A percentile compares a stretch with the other conserved stretches of the same genome.
These are phyloP conservation scores for Hibiscus mutabilis DNA, from an alignment of 345 rosid genomes.

Conservation along the genomic window DNA sequence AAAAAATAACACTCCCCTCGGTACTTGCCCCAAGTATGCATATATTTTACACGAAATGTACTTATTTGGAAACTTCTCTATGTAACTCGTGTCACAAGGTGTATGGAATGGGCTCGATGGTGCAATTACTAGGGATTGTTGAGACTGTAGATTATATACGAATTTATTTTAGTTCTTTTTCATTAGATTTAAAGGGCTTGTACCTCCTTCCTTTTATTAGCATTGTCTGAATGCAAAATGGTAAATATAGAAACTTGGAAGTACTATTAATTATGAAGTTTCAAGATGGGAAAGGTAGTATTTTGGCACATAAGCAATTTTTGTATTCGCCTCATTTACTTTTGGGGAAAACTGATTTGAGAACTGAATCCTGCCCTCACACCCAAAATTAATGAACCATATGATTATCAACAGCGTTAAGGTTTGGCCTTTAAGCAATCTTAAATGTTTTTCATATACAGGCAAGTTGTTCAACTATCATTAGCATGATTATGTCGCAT, in stretches of 20 bases:
- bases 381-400: no score
- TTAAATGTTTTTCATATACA: not conserved
- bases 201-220: not conserved
- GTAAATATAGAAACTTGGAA: not conserved
- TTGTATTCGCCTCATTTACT: not conserved
- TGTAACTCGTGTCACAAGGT: not conserved
- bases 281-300: not conserved
- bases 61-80: not conserved
- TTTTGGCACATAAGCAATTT: not conserved
- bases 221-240: not conserved
- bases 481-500: not conserved
- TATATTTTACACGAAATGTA: not conserved
- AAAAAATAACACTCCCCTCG: not conserved
- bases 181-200: not conserved
- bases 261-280: not conserved
- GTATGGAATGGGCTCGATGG: not conserved
- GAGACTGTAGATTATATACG: not conserved
- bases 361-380: not conserved
- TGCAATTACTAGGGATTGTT: not conserved
- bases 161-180: not conserved
- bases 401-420: not conserved
- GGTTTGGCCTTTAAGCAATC: not conserved
- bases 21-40: not conserved
- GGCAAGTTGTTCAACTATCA: not conserved
- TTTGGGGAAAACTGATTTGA: not conserved